Evolutionary conservation across 1,139 yeast species (phyloP), one percentile per base, ranked within the genome.

Genomic region (Diutina sp.): DNA sequence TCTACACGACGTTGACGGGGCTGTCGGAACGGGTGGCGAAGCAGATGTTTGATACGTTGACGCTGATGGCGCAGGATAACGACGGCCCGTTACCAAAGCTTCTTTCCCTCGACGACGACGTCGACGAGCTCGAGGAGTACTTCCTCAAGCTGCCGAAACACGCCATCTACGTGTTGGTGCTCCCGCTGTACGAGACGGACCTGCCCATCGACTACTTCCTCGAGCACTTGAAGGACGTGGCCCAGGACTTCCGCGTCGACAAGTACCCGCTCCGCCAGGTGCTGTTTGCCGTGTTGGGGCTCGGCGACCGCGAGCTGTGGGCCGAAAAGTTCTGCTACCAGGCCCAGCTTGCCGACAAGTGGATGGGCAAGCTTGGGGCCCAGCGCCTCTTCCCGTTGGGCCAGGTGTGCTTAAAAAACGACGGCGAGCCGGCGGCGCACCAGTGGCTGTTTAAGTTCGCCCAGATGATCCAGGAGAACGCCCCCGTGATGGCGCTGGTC

Each of bases 161-260:
- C 35, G 71, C 70, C 7, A 71, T 88, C n/a, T 90, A 89, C 64
- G 66, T 91, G 29, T 64, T 90, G 61, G 89, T 90, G 16, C 74
- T 90, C 35, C 98, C 98, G 2, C 89, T 97, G 0, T 90, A 90
- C 66, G 97, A 90, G 63, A 87, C 91, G 0, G 97, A 90, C 68
- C 87, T 95, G 1, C 97, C 97, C 11, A 78, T 91, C 55, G 98
- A 90, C 68, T 90, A 84, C 66, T 90, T 90, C 68, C 73, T 90
- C 58, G 95, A 89, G 65, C 85, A 88, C 56, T 74, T 90, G 63
- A 77, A 81, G 60, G 97, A 90, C 58, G 89, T 95, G 0, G 83
- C 82, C 60, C 85, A 86, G 61, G 97, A 90, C 67, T 90, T 89
- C 72, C 76, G 97, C 62, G 80, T 90, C 53, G 96, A 90, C 65